Base-by-base conservation (phyloP, 805 yeast species). In the Crinitomyces ghanaensis region DNA sequence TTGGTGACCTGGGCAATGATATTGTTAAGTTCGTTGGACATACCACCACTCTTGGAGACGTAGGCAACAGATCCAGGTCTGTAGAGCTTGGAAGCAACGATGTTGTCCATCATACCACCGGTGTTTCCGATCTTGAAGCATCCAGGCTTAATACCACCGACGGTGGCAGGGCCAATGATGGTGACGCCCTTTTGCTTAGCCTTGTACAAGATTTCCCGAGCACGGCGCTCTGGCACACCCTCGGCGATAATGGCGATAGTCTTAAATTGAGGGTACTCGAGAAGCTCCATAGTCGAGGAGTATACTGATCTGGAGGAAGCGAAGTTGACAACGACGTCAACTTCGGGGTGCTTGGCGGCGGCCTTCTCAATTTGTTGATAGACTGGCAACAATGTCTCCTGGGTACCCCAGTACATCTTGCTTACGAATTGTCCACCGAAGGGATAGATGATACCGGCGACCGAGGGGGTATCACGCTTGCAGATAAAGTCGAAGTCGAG, bases 51-150 rank as follows among this genome's bases (percentile, higher is more conserved):
- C 57, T 62, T 62, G 50, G 68, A 62, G 20, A 62, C 68, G 49
- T 62, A 62, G 28, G 66, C 66, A 14, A 62, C 68, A 9, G 66
- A 60, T 12, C 68, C 68, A 17, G 68, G 63, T 31, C 68, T 61
- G 59, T 62, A 63, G 26, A 62, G 61, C 57, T 63, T 62, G 40
- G 66, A 60, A 22, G 68, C 63, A 12, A 63, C 66, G 33, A 62
- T 62, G 57, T 62, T 62, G 53, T 62, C 68, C 68, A 62, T 63
- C 68, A 62, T 62, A 39, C 68, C 68, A 32, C 68, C 68, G 29
- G 68, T 62, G 63, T 62, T 62, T 28, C 68, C 68, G 43, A 62
- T 59, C 56, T 62, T 62, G 59, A 62, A 62, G 49, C 65, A 57
- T 35, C 68, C 68, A 16, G 68, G 68, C 58, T 62, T 62, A 57